A percentile compares a stretch with the other conserved stretches of the same genome.
Evolutionary conservation across 2,329 filamentous ascomycete species (phyloP).

Genomic region (Venturia asperata): DNA sequence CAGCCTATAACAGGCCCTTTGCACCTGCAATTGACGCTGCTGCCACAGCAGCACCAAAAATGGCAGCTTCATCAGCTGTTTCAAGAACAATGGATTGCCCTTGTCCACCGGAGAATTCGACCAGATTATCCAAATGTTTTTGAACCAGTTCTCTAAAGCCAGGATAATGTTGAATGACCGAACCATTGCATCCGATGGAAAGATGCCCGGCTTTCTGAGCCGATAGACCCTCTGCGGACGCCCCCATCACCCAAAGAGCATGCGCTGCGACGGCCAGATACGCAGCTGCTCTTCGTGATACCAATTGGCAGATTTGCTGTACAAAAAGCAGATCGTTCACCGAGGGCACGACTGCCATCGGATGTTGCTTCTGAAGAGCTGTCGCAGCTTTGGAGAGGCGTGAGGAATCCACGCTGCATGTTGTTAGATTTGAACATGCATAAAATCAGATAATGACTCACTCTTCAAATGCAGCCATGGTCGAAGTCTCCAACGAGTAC

Average conservation of each 20-base stretch:
- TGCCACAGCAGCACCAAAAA: slow-evolving; percentile 68
- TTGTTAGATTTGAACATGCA: background rate
- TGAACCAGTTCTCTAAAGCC: slow-evolving; percentile 58
- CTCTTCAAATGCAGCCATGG: slow-evolving; percentile 51
- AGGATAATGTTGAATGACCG: slow-evolving; percentile 72
- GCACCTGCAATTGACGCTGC: slow-evolving; percentile 23
- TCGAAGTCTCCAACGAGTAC: slow-evolving; percentile 54
- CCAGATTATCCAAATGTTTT: slow-evolving; percentile 54
- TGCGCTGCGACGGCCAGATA: slow-evolving; percentile 58
- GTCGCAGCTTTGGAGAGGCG: slow-evolving; percentile 35
- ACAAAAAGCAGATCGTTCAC: slow-evolving; percentile 49
- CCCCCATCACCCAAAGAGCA: slow-evolving; percentile 52
- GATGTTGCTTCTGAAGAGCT: slow-evolving; percentile 47
- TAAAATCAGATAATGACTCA: slow-evolving; percentile 21
- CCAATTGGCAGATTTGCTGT: slow-evolving; percentile 44
- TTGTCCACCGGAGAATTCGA: slow-evolving; percentile 24
- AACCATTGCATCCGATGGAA: slow-evolving; percentile 68
- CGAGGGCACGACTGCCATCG: slow-evolving; percentile 39
- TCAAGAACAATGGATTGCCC: slow-evolving; percentile 53
- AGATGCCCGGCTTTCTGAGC: slow-evolving; percentile 23
- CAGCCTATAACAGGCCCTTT: background rate
- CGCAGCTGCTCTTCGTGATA: slow-evolving; percentile 53
- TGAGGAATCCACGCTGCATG: slow-evolving; percentile 34
- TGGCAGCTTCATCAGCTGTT: slow-evolving; percentile 64
- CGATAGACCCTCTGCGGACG: slow-evolving; percentile 38